Percentiles rank a stretch among this genome's conserved stretches.
Evolutionary conservation across 2,329 filamentous ascomycete species (phyloP).

Genomic region (Hypoxylon sp.): DNA sequence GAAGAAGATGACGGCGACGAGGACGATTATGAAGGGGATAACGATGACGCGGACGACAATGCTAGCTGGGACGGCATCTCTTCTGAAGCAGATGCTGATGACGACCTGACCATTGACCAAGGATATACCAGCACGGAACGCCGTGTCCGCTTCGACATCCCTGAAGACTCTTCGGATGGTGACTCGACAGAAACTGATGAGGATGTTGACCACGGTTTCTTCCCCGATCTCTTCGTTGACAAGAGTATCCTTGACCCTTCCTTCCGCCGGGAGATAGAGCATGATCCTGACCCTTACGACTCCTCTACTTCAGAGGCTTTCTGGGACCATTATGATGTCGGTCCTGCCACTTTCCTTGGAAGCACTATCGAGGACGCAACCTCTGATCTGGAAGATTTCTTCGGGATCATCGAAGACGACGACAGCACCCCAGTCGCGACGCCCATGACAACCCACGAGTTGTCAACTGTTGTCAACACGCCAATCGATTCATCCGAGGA

Average conservation of each 20-base stretch:
- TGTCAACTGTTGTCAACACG: constrained; percentile 55
- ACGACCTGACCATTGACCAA: constrained; percentile 57
- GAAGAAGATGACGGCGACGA: constrained; percentile 61
- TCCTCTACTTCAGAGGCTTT: constrained; percentile 72
- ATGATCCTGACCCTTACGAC: constrained; percentile 70
- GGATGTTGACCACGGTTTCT: constrained; percentile 73
- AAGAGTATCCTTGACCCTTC: constrained; percentile 80
- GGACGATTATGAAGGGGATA: constrained; percentile 58
- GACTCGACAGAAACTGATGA: constrained; percentile 75
- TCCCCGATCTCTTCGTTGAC: constrained; percentile 83
- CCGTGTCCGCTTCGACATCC: constrained; percentile 81
- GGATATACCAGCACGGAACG: constrained; percentile 62
- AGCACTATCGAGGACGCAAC: constrained; percentile 52
- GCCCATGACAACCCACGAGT: constrained; percentile 56
- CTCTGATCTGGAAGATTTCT: constrained; percentile 62
- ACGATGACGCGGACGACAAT: constrained; percentile 60
- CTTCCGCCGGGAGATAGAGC: constrained; percentile 81
- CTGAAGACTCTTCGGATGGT: constrained; percentile 77
- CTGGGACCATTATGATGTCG: constrained; percentile 73
- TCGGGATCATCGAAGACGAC: constrained; percentile 58
- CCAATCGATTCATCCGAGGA: constrained; percentile 54
- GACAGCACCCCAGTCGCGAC: constrained; percentile 61
- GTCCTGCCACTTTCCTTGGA: constrained; percentile 60
- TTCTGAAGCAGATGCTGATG: constrained; percentile 60
- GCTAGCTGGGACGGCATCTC: constrained; percentile 71